These are phyloP conservation scores for Fusarium clavum DNA, from an alignment of 2,329 filamentous ascomycete genomes.

Conservation along the genomic window DNA sequence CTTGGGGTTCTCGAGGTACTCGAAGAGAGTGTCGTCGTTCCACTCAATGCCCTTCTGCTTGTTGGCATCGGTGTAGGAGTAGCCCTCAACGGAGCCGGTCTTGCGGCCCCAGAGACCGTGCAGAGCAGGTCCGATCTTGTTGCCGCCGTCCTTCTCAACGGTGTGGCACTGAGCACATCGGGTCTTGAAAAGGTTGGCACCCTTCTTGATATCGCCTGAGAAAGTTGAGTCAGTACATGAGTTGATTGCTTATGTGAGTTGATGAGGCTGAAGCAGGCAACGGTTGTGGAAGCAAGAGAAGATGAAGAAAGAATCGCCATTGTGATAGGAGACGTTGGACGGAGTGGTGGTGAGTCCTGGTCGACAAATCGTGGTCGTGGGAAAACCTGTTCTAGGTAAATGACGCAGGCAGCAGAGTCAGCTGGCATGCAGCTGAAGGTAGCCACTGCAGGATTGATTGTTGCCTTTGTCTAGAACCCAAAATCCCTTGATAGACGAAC, in stretches of 20 bases:
- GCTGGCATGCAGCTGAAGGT: slow-evolving; percentile 14
- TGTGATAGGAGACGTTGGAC: slow-evolving; percentile 7
- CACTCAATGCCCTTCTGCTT: slow-evolving; percentile 94
- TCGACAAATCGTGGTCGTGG: slow-evolving; percentile 29
- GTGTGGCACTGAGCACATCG: slow-evolving; percentile 99
- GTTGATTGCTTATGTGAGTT: neutral
- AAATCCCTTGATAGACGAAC: neutral
- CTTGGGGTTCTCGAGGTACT: slow-evolving; percentile 99
- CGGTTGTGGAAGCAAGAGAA: neutral
- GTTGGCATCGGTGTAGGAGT: slow-evolving; percentile 99
- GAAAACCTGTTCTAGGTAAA: slow-evolving; percentile 45
- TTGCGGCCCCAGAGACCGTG: slow-evolving; percentile 98
- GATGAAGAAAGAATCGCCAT: slow-evolving; percentile 4
- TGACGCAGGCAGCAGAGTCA: slow-evolving; percentile 48
- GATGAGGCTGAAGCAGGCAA: neutral
- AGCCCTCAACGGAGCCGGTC: slow-evolving; percentile 90
- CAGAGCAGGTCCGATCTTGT: slow-evolving; percentile 98
- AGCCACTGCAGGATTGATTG: neutral
- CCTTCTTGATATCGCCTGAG: slow-evolving; percentile 94
- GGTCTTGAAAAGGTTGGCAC: slow-evolving; percentile 99
- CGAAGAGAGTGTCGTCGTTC: slow-evolving; percentile 88
- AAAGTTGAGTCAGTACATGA: slow-evolving; percentile 46
- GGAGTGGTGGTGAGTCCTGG: slow-evolving; percentile 26
- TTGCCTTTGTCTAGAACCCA: slow-evolving; percentile 2
- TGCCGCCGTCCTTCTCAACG: slow-evolving; percentile 86